These are phyloP conservation scores for Stenocarpella maydis DNA, from an alignment of 2,329 filamentous ascomycete species.

Conservation along the genomic window DNA sequence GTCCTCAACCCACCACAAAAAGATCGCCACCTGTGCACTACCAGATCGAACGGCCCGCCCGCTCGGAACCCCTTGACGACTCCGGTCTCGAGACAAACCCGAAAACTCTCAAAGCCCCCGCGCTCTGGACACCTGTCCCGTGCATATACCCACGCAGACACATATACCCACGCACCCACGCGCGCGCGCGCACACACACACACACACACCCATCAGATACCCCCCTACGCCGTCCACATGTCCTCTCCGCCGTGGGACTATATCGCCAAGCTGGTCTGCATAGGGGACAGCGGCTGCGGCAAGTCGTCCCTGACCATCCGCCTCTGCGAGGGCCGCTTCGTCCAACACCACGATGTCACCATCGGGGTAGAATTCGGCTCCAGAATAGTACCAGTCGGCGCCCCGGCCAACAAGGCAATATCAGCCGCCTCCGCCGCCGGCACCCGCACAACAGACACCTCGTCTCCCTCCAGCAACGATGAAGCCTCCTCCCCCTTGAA, in stretches of 20 bases:
- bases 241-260: conserved; percentile 88
- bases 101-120: neutral
- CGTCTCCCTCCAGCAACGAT: conserved; percentile 37
- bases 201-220: conserved; percentile 24
- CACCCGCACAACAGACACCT: conserved; percentile 38
- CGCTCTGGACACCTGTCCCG: neutral
- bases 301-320: conserved; percentile 95
- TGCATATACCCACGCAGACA: conserved; percentile 22
- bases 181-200: too few relatives aligned
- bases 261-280: conserved; percentile 98
- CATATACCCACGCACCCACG: conserved; percentile 25
- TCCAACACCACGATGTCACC: conserved; percentile 92
- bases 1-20: neutral
- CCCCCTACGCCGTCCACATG: conserved; percentile 50
- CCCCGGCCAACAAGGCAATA: conserved; percentile 69
- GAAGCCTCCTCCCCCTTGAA: conserved; percentile 15
- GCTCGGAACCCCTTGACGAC: conserved; percentile 3
- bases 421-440: neutral
- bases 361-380: conserved; percentile 97
- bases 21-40: conserved; percentile 20
- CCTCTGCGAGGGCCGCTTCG: conserved; percentile 96
- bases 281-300: conserved; percentile 95
- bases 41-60: conserved; percentile 10
- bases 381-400: conserved; percentile 88
- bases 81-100: conserved; percentile 17